Evolutionary conservation across 2,329 filamentous ascomycete species (phyloP), one percentile per base, ranked within the genome.

Genomic region (Colletotrichum magnum): DNA sequence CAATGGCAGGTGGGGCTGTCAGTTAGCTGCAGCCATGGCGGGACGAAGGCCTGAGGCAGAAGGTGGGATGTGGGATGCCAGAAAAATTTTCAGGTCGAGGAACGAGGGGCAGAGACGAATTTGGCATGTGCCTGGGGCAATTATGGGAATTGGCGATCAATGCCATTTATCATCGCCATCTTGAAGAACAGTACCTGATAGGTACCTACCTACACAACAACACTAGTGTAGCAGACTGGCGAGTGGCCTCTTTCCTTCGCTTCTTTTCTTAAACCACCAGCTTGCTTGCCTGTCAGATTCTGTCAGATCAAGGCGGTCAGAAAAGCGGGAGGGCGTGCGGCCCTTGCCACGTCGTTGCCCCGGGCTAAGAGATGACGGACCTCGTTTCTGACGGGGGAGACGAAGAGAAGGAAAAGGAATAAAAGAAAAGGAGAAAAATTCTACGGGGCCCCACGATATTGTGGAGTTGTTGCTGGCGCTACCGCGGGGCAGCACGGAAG

Each of bases 361-460:
- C 50, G n/a, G 43, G 24, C 32, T 59, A 51, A 56, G 43, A 65
- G 21, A 66, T 69, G 61, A 66, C 56, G 43, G 50, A 43, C 60
- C 26, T 64, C 32, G 32, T 36, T 36, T 36, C 32, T 36, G 32
- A 36, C 32, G 32, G 32, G 32, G 32, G 32, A 36, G 32, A 36
- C 32, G 32, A 36, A 36, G 32, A 36, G 16, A 36, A 24, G 26
- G 21, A 32, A 54, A 66, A 16, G 13, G 26, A 26, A 32, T 41
- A 21, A 47, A 26, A 32, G 28, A 26, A 47, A 64, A 6, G 12
- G 32, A 36, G 32, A 64, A 69, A 60, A 66, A 57, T 66, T 66
- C 56, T 65, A 69, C 61, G 48, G 66, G 61, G 61, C 61, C 61
- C 66, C 62, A 69, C 66, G 66, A 15, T 39, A 59, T 45, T 69